Conservation (phyloP, 2,329 filamentous ascomycete genomes). For the Grosmannia serpens region DNA sequence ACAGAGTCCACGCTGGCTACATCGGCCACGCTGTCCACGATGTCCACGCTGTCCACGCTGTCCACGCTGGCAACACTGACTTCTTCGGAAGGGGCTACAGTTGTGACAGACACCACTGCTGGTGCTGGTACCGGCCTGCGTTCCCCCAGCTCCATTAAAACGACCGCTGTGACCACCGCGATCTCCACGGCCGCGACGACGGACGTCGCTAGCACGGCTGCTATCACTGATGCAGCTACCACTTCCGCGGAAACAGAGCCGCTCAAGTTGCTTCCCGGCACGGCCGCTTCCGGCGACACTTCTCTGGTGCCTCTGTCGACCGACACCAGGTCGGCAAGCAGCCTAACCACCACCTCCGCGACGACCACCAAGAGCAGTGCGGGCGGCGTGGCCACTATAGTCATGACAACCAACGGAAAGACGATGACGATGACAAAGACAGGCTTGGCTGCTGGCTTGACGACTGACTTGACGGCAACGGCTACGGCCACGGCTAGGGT, state of each 20-base stretch:
- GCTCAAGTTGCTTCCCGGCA: constrained; percentile 10
- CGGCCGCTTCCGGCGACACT: neutral
- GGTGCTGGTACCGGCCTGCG: too few species aligned
- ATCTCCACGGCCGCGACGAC: too few species aligned
- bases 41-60: too few species aligned
- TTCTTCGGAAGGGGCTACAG: too few species aligned
- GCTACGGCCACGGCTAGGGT: constrained; percentile 2
- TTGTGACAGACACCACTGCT: too few species aligned
- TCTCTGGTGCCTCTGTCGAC: constrained; percentile 7
- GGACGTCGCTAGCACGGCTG: too few species aligned
- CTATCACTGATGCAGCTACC: neutral
- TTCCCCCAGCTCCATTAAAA: too few species aligned
- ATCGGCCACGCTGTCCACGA: too few species aligned
- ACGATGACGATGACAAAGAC: constrained; percentile 10
- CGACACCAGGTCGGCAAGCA: neutral
- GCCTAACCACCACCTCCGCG: neutral
- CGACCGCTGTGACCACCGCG: too few species aligned
- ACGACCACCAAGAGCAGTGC: neutral
- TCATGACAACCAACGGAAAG: constrained; percentile 9
- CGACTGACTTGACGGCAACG: neutral
- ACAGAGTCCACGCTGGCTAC: too few species aligned
- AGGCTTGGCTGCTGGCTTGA: constrained; percentile 1
- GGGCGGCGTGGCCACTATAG: constrained; percentile 9
- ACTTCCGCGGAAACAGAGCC: constrained; percentile 28
- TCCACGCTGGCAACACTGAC: too few species aligned